Percentiles rank a stretch among this genome's conserved stretches.
These are phyloP conservation scores for Neurospora sp. DNA, from an alignment of 495 filamentous ascomycete species.

Conservation along the genomic window DNA sequence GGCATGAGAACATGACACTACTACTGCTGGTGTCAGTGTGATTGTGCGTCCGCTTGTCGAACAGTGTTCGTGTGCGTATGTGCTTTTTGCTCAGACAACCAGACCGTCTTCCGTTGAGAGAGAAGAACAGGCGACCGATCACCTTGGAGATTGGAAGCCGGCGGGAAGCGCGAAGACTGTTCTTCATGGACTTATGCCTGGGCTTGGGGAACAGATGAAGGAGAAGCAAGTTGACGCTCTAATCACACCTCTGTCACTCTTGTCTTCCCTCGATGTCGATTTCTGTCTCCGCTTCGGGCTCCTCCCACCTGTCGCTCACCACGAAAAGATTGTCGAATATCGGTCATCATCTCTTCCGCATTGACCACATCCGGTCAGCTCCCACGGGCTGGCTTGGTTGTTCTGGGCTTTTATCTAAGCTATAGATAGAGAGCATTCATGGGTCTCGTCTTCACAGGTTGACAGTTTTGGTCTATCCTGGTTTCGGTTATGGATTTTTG, in stretches of 20 bases:
- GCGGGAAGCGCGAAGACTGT: neutral
- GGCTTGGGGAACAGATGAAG: neutral
- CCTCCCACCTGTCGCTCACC: neutral
- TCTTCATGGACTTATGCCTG: neutral
- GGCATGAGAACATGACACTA: neutral
- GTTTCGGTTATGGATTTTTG: neutral
- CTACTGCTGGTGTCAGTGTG: neutral
- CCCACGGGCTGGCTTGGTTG: neutral
- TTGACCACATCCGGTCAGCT: neutral
- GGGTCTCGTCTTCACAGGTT: neutral
- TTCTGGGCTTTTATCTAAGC: neutral
- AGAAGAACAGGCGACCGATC: neutral
- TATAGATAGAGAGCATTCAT: neutral
- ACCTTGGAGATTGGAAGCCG: neutral
- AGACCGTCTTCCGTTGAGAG: neutral
- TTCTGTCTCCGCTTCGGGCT: neutral
- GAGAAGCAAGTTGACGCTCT: neutral
- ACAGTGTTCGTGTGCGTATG: neutral
- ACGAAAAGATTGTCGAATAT: neutral
- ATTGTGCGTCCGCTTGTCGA: neutral
- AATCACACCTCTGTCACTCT: neutral
- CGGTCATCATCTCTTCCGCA: neutral
- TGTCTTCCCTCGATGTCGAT: neutral
- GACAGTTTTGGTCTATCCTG: neutral
- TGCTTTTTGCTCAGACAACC: neutral